phyloP scores from a whole-genome alignment of 495 filamentous ascomycete species.

The Penicillium herquei region DNA sequence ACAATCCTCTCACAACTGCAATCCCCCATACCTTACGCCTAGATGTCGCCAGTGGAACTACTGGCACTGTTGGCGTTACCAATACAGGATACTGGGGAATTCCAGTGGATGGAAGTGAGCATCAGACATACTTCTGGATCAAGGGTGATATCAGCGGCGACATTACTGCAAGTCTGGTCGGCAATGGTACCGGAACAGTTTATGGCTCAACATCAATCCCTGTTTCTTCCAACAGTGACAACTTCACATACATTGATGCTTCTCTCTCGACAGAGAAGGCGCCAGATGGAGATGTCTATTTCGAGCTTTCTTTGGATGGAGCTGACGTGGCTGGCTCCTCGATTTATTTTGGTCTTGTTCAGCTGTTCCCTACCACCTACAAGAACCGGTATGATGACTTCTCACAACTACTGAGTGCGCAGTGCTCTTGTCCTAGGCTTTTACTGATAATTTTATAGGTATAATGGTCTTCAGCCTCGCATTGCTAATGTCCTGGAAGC shows the following conservation, averaged over 20 bases:
- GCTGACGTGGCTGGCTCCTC: constrained; percentile 35
- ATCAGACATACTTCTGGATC: constrained; percentile 55
- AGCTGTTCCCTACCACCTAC: constrained; percentile 61
- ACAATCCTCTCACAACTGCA: constrained; percentile 54
- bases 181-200: constrained; percentile 19
- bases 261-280: constrained; percentile 42
- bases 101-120: constrained; percentile 44
- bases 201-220: constrained; percentile 24
- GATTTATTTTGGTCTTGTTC: constrained; percentile 60
- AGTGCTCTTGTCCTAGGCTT: background rate
- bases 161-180: constrained; percentile 23
- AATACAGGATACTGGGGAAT: constrained; percentile 64
- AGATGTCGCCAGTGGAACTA: constrained; percentile 28
- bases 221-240: constrained; percentile 12
- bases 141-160: constrained; percentile 29
- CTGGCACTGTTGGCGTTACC: constrained; percentile 46
- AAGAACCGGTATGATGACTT: constrained; percentile 30
- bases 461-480: constrained; percentile 57
- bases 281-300: constrained; percentile 58
- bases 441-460: constrained; percentile 19
- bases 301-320: constrained; percentile 54
- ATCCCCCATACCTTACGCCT: constrained; percentile 58
- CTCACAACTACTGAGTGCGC: background rate
- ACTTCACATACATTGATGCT: constrained; percentile 27
- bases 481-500: constrained; percentile 52